Base-by-base conservation (phyloP, 495 filamentous ascomycete species). In the Aspergillus olivimuriae region DNA sequence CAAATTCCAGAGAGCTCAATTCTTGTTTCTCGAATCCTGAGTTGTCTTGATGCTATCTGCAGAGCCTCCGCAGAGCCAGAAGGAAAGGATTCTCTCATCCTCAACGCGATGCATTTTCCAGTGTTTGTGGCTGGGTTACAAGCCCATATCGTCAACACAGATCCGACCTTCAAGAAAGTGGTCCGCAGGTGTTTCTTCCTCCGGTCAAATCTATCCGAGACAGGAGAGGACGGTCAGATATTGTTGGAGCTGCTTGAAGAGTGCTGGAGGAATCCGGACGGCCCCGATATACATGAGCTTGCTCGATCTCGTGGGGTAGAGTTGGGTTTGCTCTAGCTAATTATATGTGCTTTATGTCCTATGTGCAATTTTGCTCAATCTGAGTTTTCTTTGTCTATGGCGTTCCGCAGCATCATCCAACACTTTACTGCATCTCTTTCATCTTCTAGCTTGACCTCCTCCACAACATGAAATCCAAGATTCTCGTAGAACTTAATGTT, bases 51-150 rank as follows among this genome's bases (percentile, higher is more conserved):
- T 44, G 64, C 64, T 8, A 20, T 62, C 33, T 46, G 38, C 22
- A 11, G 58, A 54, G 38, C 48, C 41, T 28, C 53, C 34, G n/a
- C 18, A 8, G 8, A 44, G 36, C 31, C 28, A 20, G 40, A 41
- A 8, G 41, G 30, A 5, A 53, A 52, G 18, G 60, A 51, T 33
- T 18, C 47, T 0, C 50, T 59, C 32, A 52, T 62, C 23, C 35
- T 58, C 16, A 68, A 68, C 33, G 62, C 64, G 5, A 35, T 55
- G 1, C 21, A 52, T 17, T 62, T 59, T 34, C 62, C 64, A 2
- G n/a, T 51, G 1, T 56, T 65, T 32, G 43, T 56, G 26, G 58
- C 53, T 3, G 61, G 56, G 0, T 28, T 62, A 9, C 57, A 68
- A 33, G 42, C 50, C 2, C n/a, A 37, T 2, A 38, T 62, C 2